Conservation (phyloP, 176 grass and related monocot genomes). For the Bothriochloa decipiens region DNA sequence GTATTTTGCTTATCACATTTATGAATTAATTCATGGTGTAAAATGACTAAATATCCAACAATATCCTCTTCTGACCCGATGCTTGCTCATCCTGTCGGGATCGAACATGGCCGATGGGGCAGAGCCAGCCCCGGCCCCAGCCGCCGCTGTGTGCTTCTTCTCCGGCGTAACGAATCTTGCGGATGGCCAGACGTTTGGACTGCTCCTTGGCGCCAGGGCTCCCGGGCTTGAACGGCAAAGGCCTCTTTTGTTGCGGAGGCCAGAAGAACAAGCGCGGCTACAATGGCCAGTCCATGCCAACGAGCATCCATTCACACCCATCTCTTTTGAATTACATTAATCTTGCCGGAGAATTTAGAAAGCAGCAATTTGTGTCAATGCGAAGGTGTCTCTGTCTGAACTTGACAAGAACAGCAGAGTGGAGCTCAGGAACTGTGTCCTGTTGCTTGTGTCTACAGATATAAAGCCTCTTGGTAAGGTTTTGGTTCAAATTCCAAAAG, state of each 20-base stretch:
- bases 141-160: not conserved
- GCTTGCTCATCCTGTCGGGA: slow-evolving; percentile 44
- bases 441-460: slow-evolving; percentile 33
- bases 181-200: not conserved
- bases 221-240: slow-evolving; percentile 17
- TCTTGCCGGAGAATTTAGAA: not conserved
- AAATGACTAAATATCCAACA: too few relatives aligned
- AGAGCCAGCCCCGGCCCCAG: not conserved
- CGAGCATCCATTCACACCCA: slow-evolving; percentile 14
- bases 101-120: slow-evolving; percentile 23
- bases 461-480: slow-evolving; percentile 32
- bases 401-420: not conserved
- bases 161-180: not conserved
- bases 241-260: slow-evolving; percentile 19
- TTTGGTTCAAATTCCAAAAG: slow-evolving; percentile 57
- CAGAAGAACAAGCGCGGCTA: slow-evolving; percentile 37
- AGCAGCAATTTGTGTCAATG: not conserved
- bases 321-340: not conserved
- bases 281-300: slow-evolving; percentile 17
- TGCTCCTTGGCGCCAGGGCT: not conserved
- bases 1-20: too few relatives aligned
- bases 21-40: too few relatives aligned
- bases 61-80: slow-evolving; percentile 46
- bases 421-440: too few relatives aligned
- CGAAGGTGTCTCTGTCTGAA: not conserved